A percentile compares a stretch with the other conserved stretches of the same genome.
These are phyloP conservation scores for Leccinum griseonigrum DNA, from an alignment of 1,284 basidiomycete species.

Conservation along the genomic window DNA sequence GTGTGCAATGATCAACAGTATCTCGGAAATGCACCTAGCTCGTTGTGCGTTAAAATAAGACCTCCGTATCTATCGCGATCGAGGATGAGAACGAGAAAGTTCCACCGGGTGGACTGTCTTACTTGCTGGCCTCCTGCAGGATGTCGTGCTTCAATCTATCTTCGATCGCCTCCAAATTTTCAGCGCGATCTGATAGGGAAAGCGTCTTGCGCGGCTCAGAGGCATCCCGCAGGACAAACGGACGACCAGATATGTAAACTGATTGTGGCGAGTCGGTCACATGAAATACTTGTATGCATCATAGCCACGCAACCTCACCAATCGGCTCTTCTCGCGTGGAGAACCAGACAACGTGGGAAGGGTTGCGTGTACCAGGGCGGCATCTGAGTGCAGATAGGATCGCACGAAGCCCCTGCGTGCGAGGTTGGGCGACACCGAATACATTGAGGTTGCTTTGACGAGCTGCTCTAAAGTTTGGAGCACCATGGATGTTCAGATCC, in stretches of 20 bases:
- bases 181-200: slow-evolving; percentile 85
- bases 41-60: slow-evolving; percentile 90
- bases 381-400: slow-evolving; percentile 88
- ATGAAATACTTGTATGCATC: not conserved
- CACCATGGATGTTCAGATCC: slow-evolving; percentile 91
- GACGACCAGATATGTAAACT: slow-evolving; percentile 90
- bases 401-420: slow-evolving; percentile 88
- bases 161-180: slow-evolving; percentile 96
- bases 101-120: slow-evolving; percentile 18
- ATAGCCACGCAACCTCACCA: slow-evolving; percentile 42
- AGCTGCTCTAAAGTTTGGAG: slow-evolving; percentile 92
- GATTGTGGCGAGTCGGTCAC: slow-evolving; percentile 1
- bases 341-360: slow-evolving; percentile 80
- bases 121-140: slow-evolving; percentile 82
- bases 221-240: slow-evolving; percentile 95
- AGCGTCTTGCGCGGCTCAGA: slow-evolving; percentile 82
- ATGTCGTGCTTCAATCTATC: slow-evolving; percentile 90
- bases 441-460: slow-evolving; percentile 79
- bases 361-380: slow-evolving; percentile 59
- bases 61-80: slow-evolving; percentile 71
- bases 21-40: slow-evolving; percentile 54
- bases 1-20: not conserved
- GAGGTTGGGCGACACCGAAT: slow-evolving; percentile 93
- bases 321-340: slow-evolving; percentile 84
- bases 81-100: slow-evolving; percentile 3